Base-by-base conservation (phyloP, 2,329 filamentous ascomycete species). In the Paraphoma chrysanthemicola region DNA sequence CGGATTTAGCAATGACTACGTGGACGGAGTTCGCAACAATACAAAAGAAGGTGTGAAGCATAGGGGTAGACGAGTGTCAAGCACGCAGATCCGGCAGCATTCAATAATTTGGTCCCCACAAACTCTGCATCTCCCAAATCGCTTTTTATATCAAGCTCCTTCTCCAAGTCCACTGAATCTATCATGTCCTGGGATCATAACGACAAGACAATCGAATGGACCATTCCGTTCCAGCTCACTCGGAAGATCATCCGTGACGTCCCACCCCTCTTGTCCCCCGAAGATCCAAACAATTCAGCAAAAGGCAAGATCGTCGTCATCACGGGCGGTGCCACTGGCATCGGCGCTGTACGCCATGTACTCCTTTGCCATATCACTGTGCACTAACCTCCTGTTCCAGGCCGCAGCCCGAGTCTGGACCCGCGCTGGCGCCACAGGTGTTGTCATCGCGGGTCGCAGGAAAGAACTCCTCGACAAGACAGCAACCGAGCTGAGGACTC, bases 191-290 rank as follows among this genome's bases (percentile, higher is more conserved):
- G 33, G 33, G 33, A 36, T 6, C 10, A 10, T 3, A 36, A 7
- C 33, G 33, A 36, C 33, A 36, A 36, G 33, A 36, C 33, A 3
- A 36, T 36, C 6, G 33, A 36, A 36, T 56, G 44, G 38, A 58
- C 55, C 10, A 3, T 54, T 5, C 51, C 55, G 5, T 54, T 58
- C 44, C 56, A 59, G 18, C 47, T 55, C 48, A 59, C 52, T 16
- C 55, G 52, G 46, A 55, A 55, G 17, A 51, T 59, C 12, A 44
- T 44, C 31, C 51, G 56, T 16, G 38, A 48, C 4, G 44, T 55
- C 2, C 52, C 51, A n/a, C 9, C 10, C 33, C 3, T 36, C 33
- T 7, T 36, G 7, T 36, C 33, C 6, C 33, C 33, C 14, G 33
- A 36, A 36, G 7, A 36, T 7, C 33, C 33, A 10, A 3, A 14